Percentiles rank a stretch among this genome's conserved stretches.
Conservation (phyloP, 2,329 filamentous ascomycete species). For the Reticulascus tulasneorum region DNA sequence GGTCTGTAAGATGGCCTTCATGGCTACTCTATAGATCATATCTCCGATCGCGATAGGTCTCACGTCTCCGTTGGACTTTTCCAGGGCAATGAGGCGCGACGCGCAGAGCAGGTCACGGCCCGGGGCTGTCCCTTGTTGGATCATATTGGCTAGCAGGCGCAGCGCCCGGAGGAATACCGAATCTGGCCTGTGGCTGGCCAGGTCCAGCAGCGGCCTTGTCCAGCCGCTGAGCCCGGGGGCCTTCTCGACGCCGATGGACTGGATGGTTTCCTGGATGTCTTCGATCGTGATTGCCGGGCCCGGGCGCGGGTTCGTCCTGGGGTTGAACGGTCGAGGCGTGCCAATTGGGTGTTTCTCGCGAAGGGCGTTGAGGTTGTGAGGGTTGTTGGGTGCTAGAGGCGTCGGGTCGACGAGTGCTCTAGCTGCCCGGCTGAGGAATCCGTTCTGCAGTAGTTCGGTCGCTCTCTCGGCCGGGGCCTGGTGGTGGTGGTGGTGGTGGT, state of each 20-base stretch:
- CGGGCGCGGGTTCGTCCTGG: not conserved
- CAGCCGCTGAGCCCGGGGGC: not conserved
- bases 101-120: not conserved
- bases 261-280: not conserved
- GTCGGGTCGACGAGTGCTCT: too few species aligned
- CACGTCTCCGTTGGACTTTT: not conserved
- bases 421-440: too few species aligned
- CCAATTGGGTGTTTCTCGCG: not conserved
- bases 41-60: conserved; percentile 1
- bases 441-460: too few species aligned
- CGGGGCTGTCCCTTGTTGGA: not conserved
- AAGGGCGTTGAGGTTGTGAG: not conserved
- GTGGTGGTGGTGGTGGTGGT: too few species aligned
- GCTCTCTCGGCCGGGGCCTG: too few species aligned
- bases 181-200: not conserved
- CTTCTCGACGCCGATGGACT: not conserved
- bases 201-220: not conserved
- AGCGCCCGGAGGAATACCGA: not conserved
- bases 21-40: not conserved
- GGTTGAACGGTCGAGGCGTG: not conserved
- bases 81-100: not conserved
- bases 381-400: not conserved
- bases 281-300: not conserved
- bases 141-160: not conserved
- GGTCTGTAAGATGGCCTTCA: conserved; percentile 1